Evolutionary conservation across 495 filamentous ascomycete genomes (phyloP).

Genomic region (Penicillium subrubescens): DNA sequence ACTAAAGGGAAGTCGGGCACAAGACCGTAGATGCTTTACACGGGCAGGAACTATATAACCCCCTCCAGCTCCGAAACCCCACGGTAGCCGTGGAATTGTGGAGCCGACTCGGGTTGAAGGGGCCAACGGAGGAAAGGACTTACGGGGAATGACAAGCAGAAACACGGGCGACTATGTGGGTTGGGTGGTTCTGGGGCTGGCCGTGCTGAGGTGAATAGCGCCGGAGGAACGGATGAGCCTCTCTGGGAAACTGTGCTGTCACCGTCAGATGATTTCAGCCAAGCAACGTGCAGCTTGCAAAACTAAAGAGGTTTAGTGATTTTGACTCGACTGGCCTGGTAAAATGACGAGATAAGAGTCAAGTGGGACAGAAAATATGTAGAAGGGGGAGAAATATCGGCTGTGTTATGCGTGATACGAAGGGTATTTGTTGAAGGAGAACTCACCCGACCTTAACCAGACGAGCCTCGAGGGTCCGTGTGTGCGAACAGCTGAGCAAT

Average conservation of each 20-base stretch:
- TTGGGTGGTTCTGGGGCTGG: conserved; percentile 17
- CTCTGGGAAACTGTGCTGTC: conserved; percentile 17
- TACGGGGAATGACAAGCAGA: conserved; percentile 22
- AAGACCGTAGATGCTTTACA: not conserved
- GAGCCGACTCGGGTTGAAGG: conserved; percentile 27
- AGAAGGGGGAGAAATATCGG: not conserved
- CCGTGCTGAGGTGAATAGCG: conserved; percentile 21
- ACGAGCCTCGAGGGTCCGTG: conserved; percentile 4
- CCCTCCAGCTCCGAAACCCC: conserved; percentile 1
- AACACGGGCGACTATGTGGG: conserved; percentile 16
- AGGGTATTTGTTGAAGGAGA: not conserved
- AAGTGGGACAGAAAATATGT: not conserved
- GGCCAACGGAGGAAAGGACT: conserved; percentile 23
- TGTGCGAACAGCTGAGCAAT: conserved; percentile 9
- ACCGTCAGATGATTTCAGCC: conserved; percentile 28
- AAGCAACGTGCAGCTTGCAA: not conserved
- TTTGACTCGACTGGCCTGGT: not conserved
- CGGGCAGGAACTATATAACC: conserved; percentile 9
- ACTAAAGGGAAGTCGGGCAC: not conserved
- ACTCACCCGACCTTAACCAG: conserved; percentile 15
- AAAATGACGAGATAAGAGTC: not conserved
- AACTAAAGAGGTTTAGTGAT: not conserved
- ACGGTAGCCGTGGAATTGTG: conserved; percentile 10
- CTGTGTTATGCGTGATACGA: not conserved
- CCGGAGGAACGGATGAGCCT: conserved; percentile 47